Percentiles rank a stretch among this genome's conserved stretches.
Conservation (phyloP, 2,329 filamentous ascomycete genomes). For the Monilinia vaccinii-corymbosi region DNA sequence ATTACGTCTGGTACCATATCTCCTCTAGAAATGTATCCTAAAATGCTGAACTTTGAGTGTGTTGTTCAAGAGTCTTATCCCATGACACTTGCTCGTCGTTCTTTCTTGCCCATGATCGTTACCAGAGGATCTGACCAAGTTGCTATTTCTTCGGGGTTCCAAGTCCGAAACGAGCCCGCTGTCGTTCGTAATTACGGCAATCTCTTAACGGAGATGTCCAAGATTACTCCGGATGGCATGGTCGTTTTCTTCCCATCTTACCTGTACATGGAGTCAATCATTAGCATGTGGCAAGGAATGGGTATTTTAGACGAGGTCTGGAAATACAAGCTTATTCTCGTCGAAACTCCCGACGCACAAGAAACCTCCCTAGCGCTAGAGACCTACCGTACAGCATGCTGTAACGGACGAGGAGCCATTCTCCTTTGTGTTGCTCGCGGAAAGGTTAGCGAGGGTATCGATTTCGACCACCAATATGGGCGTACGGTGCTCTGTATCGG, state of each 20-base stretch:
- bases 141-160: conserved; percentile 85
- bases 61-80: conserved; percentile 95
- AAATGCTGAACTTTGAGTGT: conserved; percentile 89
- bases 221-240: conserved; percentile 90
- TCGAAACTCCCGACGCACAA: conserved; percentile 95
- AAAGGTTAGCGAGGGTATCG: conserved; percentile 95
- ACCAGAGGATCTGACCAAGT: conserved; percentile 92
- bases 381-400: conserved; percentile 94
- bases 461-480: conserved; percentile 98
- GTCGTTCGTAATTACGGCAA: conserved; percentile 97
- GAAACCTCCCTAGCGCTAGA: conserved; percentile 93
- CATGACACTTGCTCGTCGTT: conserved; percentile 88
- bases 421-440: conserved; percentile 91
- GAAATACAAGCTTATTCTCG: conserved; percentile 97
- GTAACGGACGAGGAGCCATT: conserved; percentile 89
- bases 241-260: conserved; percentile 99
- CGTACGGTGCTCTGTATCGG: conserved; percentile 93
- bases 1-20: conserved; percentile 98
- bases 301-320: conserved; percentile 94
- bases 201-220: conserved; percentile 87
- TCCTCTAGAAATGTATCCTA: conserved; percentile 96
- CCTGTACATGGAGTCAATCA: conserved; percentile 98
- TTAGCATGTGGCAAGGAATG: conserved; percentile 99
- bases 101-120: conserved; percentile 97
- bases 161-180: conserved; percentile 88